Evolutionary conservation across 2,329 filamentous ascomycete species (phyloP).

Genomic region (Juglanconis sp.): DNA sequence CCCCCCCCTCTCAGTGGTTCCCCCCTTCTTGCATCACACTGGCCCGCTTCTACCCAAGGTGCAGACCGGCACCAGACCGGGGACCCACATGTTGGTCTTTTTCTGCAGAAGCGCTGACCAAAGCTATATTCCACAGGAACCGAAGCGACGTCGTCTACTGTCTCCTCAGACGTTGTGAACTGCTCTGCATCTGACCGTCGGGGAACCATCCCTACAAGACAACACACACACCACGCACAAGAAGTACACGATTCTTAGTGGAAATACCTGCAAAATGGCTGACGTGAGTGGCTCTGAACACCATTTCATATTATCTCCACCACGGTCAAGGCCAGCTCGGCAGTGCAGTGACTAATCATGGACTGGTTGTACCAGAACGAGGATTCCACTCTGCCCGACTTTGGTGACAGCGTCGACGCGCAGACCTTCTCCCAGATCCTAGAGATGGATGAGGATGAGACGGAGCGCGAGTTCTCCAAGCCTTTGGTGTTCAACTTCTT

Average conservation of each 20-base stretch:
- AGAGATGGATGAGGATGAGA: constrained; percentile 93
- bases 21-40: constrained; percentile 19
- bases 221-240: constrained; percentile 2
- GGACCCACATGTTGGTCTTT: constrained; percentile 16
- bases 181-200: constrained; percentile 6
- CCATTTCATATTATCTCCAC: not conserved
- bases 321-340: not conserved
- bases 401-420: constrained; percentile 74
- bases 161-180: constrained; percentile 7
- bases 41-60: constrained; percentile 17
- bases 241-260: constrained; percentile 6
- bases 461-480: constrained; percentile 81
- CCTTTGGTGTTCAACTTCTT: constrained; percentile 92
- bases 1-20: not conserved
- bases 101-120: constrained; percentile 18
- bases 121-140: constrained; percentile 16
- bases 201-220: constrained; percentile 4
- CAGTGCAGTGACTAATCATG: not conserved
- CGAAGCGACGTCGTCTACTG: constrained; percentile 3
- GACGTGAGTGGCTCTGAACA: constrained; percentile 10
- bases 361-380: constrained; percentile 6
- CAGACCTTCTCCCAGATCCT: constrained; percentile 90
- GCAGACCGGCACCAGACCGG: constrained; percentile 4
- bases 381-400: constrained; percentile 50
- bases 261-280: constrained; percentile 15